Evolutionary conservation across 2,329 filamentous ascomycete species (phyloP), one percentile per base, ranked within the genome.

Genomic region (Botrytis byssoidea): DNA sequence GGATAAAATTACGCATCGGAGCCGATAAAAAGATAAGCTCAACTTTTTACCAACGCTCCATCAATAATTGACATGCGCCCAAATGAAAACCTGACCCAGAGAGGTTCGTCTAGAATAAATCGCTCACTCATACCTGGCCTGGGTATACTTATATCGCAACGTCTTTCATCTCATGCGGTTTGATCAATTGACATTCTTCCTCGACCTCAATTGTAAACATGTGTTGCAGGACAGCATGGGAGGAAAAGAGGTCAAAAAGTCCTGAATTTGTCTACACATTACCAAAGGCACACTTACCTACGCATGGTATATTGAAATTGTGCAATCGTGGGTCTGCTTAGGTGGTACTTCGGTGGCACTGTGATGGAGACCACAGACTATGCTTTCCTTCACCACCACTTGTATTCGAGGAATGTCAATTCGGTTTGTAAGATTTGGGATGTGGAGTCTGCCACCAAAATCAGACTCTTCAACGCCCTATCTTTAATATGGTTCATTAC

Each of bases 11-110:
- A 42, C 48, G 61, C 61, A 46, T 18, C 61, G 61, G 48, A 57
- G 65, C 46, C 65, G 65, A 67, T 67, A 67, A 29, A 55, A 67
- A 68, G 69, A 70, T 70, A 63, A 70, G 42, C 37, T 60, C 37
- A 61, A 18, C 51, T 48, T 35, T 44, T 22, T 29, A 63, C 35
- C n/a, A 46, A 29, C n/a, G 40, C 37, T 64, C 44, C 60, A 63
- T 12, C 35, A 42, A 42, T 14, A 42, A 42, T 42, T 37, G 35
- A n/a, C 59, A 61, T 61, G 59, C 35, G 35, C 25, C 25, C 48
- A 14, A 14, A n/a, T 10, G 7, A 22, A 32, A 32, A 14, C 40
- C 61, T 29, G 51, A 18, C 51, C 61, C 32, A 44, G 40, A 32
- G 37, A 65, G 14, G 18, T 22, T 10, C 3, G 2, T 32, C 16